Evolutionary conservation across 2,329 filamentous ascomycete genomes (phyloP), one percentile per base, ranked within the genome.

Genomic region (Fusarium solani-melongenae): DNA sequence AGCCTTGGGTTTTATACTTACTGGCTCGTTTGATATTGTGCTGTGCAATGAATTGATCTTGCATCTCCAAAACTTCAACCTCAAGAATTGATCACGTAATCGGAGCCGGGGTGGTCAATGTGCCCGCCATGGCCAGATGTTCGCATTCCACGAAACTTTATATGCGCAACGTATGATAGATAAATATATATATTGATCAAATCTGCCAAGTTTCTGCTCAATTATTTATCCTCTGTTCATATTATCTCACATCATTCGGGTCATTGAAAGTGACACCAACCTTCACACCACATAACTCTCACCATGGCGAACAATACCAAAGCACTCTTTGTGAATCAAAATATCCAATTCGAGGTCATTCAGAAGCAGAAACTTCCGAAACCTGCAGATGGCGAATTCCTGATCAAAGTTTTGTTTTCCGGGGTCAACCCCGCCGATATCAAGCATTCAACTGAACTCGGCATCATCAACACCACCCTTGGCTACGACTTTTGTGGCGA

Each of bases 401-500:
- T 66, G 4, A 34, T 66, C 17, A 44, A 55, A 7, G 22, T 46
- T 14, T 22, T 44, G 4, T 62, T 62, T 14, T 55, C 64, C 6
- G 57, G 57, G 5, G 39, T 46, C 27, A 66, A 62, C 5, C 57
- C 63, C 0, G 39, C 44, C 12, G 63, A 66, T 17, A 31, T 61
- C 24, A 36, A 41, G 15, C 57, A 61, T 20, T 17, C 44, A 22
- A 62, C 36, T 8, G 20, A 15, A 17, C 57, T 62, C 4, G 57
- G 57, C 29, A 38, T 53, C 15, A 17, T 20, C 22, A 31, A 41
- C 20, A 53, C 56, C 6, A 41, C 53, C 14, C 6, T 66, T 5
- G 63, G 63, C 20, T 38, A 62, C 17, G 63, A 66, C 56, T 66
- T 66, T 34, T 61, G 56, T 10, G 63, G 63, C 15, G 24, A 44